Conservation (phyloP, 2,329 filamentous ascomycete species). For the Monilinia vaccinii-corymbosi region DNA sequence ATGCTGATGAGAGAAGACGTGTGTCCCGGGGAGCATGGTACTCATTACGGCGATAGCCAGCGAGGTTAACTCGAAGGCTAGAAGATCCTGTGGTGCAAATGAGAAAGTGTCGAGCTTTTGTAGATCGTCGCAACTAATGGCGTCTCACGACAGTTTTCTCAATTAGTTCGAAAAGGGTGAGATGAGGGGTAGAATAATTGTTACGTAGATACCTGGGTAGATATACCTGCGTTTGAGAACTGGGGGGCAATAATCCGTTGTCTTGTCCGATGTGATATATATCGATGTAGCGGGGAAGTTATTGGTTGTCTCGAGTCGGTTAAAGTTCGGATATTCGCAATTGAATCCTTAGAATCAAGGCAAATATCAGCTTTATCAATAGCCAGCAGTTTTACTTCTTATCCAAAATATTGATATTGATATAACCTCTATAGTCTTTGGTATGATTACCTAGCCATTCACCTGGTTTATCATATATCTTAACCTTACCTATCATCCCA, state of each 20-base stretch:
- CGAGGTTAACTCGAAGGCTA: conserved; percentile 18
- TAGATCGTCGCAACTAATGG: background rate
- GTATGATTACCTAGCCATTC: too few species aligned
- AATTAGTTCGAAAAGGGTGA: background rate
- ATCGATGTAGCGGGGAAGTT: background rate
- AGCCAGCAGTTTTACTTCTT: too few species aligned
- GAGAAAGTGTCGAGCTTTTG: background rate
- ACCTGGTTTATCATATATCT: background rate
- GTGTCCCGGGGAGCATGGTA: conserved; percentile 52
- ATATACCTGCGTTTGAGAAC: background rate
- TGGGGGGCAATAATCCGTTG: background rate
- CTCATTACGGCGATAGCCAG: conserved; percentile 13
- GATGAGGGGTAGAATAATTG: conserved; percentile 6
- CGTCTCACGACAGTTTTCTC: background rate
- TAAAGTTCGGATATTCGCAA: background rate
- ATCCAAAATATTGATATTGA: too few species aligned
- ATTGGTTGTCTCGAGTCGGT: background rate
- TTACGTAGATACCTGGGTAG: conserved; percentile 3
- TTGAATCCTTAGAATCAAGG: background rate
- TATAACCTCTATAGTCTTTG: too few species aligned
- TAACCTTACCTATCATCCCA: background rate
- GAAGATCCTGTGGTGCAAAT: background rate
- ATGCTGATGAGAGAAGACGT: conserved; percentile 60
- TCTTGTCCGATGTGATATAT: conserved; percentile 6
- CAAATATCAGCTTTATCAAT: background rate